A percentile compares a stretch with the other conserved stretches of the same genome.
These are phyloP conservation scores for Pleurotus tuber-regium DNA, from an alignment of 768 basidiomycete species.

Conservation along the genomic window DNA sequence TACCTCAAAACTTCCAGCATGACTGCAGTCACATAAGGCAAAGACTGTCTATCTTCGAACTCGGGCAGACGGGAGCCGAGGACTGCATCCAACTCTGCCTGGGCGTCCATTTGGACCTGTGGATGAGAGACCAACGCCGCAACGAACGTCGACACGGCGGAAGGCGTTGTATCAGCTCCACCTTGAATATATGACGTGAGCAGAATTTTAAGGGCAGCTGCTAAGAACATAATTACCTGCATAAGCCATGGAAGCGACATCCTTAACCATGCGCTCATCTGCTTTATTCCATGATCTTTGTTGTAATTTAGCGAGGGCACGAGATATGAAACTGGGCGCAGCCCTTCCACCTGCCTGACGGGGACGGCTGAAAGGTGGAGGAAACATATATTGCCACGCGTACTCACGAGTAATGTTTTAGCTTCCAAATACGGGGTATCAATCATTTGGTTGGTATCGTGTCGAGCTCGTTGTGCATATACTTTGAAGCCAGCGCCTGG, in stretches of 20 bases:
- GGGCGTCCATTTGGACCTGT: conserved; percentile 32
- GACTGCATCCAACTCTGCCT: conserved; percentile 36
- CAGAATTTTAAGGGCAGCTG: too few species aligned
- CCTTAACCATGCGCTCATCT: conserved; percentile 22
- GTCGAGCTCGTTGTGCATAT: conserved; percentile 45
- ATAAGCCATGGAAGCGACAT: conserved; percentile 38
- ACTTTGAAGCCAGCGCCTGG: conserved; percentile 59
- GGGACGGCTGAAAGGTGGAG: too few species aligned
- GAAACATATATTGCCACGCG: too few species aligned
- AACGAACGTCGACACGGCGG: conserved; percentile 29
- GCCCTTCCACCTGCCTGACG: too few species aligned
- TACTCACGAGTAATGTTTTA: conserved; percentile 23
- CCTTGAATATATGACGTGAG: too few species aligned
- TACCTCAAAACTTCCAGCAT: conserved; percentile 36
- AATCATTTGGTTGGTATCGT: conserved; percentile 30
- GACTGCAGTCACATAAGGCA: conserved; percentile 36
- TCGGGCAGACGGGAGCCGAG: conserved; percentile 33
- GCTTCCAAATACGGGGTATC: conserved; percentile 32
- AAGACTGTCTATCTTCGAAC: conserved; percentile 29
- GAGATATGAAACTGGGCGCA: too few species aligned
- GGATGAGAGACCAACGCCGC: conserved; percentile 38
- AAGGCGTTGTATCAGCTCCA: too few species aligned
- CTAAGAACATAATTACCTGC: conserved; percentile 21
- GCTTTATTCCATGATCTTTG: too few species aligned
- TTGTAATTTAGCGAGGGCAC: too few species aligned